phyloP scores from a whole-genome alignment of 2,329 filamentous ascomycete species.

The Curvularia spicifera region DNA sequence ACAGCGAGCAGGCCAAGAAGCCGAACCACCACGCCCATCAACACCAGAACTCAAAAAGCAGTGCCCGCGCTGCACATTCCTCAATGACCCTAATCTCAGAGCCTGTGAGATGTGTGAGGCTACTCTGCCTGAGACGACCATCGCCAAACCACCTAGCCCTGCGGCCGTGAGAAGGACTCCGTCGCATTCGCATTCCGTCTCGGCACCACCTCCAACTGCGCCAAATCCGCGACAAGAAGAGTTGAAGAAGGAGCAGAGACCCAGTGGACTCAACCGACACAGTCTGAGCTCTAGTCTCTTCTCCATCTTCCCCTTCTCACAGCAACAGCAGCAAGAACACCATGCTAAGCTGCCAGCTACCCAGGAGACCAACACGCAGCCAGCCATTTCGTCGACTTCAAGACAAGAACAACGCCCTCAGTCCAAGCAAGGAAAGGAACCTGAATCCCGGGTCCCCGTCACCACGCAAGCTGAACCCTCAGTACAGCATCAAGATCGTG shows the following conservation, averaged over 20 bases:
- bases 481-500: not conserved
- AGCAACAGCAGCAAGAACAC: constrained; percentile 43
- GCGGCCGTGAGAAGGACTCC: constrained; percentile 14
- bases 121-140: constrained; percentile 30
- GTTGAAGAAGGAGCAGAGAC: constrained; percentile 22
- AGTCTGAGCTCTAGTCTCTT: constrained; percentile 45
- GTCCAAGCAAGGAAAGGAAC: constrained; percentile 7
- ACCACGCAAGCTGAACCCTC: constrained; percentile 1
- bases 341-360: constrained; percentile 37
- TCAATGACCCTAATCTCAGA: constrained; percentile 42
- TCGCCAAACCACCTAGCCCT: constrained; percentile 36
- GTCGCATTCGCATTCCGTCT: constrained; percentile 41
- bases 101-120: constrained; percentile 45
- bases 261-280: constrained; percentile 37
- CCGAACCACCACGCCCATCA: constrained; percentile 19
- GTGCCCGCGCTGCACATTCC: constrained; percentile 45
- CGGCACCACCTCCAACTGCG: constrained; percentile 30
- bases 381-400: constrained; percentile 7
- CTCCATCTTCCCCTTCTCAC: constrained; percentile 46
- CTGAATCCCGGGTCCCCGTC: not conserved
- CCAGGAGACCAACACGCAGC: constrained; percentile 21
- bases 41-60: constrained; percentile 43
- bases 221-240: constrained; percentile 11
- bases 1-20: constrained; percentile 18
- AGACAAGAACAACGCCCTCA: constrained; percentile 3